Percentiles rank a stretch among this genome's conserved stretches.
Conservation (phyloP, 2,329 filamentous ascomycete genomes). For the Epichloe aotearoae region DNA sequence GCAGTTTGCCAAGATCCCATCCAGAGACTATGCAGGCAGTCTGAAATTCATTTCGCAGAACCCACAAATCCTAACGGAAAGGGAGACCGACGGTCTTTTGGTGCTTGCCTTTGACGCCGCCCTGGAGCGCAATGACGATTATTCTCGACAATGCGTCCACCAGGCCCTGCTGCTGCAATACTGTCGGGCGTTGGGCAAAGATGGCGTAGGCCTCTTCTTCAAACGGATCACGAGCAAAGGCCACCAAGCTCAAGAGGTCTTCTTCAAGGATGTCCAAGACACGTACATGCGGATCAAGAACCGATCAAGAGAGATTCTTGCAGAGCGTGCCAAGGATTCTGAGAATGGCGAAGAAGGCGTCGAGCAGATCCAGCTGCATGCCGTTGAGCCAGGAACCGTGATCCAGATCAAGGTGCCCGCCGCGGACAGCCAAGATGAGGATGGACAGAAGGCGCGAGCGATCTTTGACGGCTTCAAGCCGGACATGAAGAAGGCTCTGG, state of each 20-base stretch:
- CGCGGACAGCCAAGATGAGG: constrained; percentile 51
- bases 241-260: constrained; percentile 82
- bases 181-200: constrained; percentile 75
- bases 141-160: constrained; percentile 77
- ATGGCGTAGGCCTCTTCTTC: constrained; percentile 89
- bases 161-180: constrained; percentile 89
- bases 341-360: constrained; percentile 35
- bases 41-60: constrained; percentile 68
- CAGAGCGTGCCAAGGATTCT: constrained; percentile 36
- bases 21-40: constrained; percentile 59
- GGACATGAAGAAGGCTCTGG: constrained; percentile 68
- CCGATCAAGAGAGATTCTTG: constrained; percentile 58
- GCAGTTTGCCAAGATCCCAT: constrained; percentile 66
- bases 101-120: constrained; percentile 86
- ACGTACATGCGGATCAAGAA: constrained; percentile 75
- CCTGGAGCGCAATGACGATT: constrained; percentile 61
- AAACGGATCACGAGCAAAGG: constrained; percentile 82
- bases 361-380: constrained; percentile 95
- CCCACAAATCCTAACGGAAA: constrained; percentile 66
- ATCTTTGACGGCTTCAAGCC: constrained; percentile 78
- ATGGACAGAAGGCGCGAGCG: constrained; percentile 48
- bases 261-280: constrained; percentile 81
- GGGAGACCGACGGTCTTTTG: constrained; percentile 80
- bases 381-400: constrained; percentile 81
- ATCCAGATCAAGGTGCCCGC: constrained; percentile 80